Percentiles rank a stretch among this genome's conserved stretches.
phyloP scores from a whole-genome alignment of 2,329 filamentous ascomycete species.

The Microdochium bolleyi region DNA sequence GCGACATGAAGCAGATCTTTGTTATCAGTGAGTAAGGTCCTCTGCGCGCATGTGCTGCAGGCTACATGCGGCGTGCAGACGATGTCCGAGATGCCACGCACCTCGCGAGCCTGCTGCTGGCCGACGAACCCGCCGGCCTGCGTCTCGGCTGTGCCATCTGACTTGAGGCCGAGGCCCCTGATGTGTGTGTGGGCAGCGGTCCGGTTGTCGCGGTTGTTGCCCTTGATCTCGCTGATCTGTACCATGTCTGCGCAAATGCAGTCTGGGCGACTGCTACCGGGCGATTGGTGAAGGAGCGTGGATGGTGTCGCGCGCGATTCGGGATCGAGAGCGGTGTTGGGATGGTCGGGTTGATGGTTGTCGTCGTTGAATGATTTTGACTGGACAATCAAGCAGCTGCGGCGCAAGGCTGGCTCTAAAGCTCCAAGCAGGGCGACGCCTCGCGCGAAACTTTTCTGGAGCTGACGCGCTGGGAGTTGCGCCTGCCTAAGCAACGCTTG shows the following conservation, averaged over 20 bases:
- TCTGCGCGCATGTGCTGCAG: not conserved
- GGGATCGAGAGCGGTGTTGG: not conserved
- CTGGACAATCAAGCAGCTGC: not conserved
- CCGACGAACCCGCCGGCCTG: conserved; percentile 82
- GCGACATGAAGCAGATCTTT: not conserved
- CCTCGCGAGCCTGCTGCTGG: conserved; percentile 81
- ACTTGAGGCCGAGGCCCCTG: conserved; percentile 81
- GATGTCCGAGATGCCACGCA: conserved; percentile 25
- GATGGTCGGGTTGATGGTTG: not conserved
- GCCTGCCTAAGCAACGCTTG: not conserved
- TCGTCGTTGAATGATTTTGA: conserved; percentile 1
- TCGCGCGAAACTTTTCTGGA: not conserved
- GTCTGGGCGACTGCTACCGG: conserved; percentile 1
- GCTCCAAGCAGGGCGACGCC: not conserved
- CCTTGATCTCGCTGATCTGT: conserved; percentile 90
- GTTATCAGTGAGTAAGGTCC: not conserved
- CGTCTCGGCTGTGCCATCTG: conserved; percentile 78
- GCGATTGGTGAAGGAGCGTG: conserved; percentile 6
- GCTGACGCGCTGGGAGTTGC: not conserved
- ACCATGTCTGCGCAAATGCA: conserved; percentile 53
- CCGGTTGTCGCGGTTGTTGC: conserved; percentile 88
- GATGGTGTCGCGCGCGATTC: not conserved
- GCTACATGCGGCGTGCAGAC: not conserved
- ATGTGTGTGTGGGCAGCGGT: conserved; percentile 98
- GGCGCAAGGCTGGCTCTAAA: not conserved